Base-by-base conservation (phyloP, 169 alveolate species). In the Perkinsus olseni region DNA sequence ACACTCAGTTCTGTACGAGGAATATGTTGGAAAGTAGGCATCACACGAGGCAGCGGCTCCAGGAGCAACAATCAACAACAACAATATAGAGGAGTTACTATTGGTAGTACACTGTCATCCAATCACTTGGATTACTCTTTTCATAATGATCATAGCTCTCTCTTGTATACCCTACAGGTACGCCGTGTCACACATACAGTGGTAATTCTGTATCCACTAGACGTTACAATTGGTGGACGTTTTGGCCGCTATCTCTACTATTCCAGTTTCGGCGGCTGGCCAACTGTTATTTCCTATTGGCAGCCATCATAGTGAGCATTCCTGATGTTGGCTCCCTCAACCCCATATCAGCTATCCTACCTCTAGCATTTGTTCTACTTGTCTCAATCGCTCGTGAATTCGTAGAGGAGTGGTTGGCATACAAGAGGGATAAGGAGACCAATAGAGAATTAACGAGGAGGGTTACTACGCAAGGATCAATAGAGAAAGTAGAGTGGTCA, bases 321-420 rank as follows among this genome's bases (percentile, higher is more conserved):
- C 82, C 82, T 8, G 82, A 62, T 62, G 82, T 62, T 3, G 82
- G 82, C 1, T 62, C 82, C 1, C 82, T 62, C 34, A 62, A 62
- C 17, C 82, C 82, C 17, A 62, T 62, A 62, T 4, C 82, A 21
- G 82, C 82, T 37, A 91, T 97, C 38, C 95, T 97, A 8, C 99
- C 99, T 21, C 95, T 98, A 34, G 96, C 96, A 1, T 97, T 97
- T 91, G 99, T 98, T 45, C 95, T 98, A 24, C 93, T 95, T 8
- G 98, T 98, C 0, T 96, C 99, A 40, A 95, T 97, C 97, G 96
- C 97, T 0, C 97, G 98, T 92, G 99, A 98, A 94, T 95, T 97
- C 39, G 95, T 97, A 50, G 99, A 98, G 94, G 99, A 98, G 93
- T 93, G 94, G 94, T 96, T 96, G 93, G 96, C 98, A 51, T 96